phyloP scores from a whole-genome alignment of 2,329 filamentous ascomycete genomes.

The Epichloe uncinata region DNA sequence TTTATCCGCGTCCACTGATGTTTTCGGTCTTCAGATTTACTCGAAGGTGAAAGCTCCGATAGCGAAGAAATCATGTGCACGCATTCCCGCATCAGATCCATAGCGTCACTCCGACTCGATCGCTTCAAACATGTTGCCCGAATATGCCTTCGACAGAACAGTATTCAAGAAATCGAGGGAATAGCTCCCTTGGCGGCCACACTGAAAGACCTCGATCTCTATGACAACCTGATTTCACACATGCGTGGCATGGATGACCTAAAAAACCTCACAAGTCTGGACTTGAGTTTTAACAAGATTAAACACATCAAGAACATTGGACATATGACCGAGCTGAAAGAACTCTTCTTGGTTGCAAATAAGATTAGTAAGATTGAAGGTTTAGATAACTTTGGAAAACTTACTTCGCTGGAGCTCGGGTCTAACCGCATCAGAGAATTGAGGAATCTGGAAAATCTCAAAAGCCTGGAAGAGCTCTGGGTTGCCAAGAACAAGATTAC shows the following conservation, averaged over 20 bases:
- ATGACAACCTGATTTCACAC: constrained; percentile 89
- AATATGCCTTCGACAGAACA: constrained; percentile 86
- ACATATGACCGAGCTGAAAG: constrained; percentile 63
- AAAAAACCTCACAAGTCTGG: constrained; percentile 63
- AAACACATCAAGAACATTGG: constrained; percentile 89
- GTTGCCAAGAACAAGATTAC: constrained; percentile 95
- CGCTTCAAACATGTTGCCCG: constrained; percentile 65
- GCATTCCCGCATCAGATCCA: constrained; percentile 72
- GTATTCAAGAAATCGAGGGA: constrained; percentile 67
- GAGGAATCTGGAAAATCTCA: constrained; percentile 65
- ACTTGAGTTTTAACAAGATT: constrained; percentile 98
- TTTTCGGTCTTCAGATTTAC: constrained; percentile 33
- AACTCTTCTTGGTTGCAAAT: constrained; percentile 90
- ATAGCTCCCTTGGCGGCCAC: constrained; percentile 51
- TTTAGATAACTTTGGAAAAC: constrained; percentile 56
- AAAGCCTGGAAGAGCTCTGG: constrained; percentile 79
- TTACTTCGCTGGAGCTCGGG: constrained; percentile 79
- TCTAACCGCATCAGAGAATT: constrained; percentile 88
- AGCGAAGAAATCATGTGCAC: constrained; percentile 75
- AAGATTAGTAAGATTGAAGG: constrained; percentile 83
- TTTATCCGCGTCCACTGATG: constrained; percentile 7
- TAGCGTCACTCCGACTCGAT: constrained; percentile 65
- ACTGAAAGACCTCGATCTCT: constrained; percentile 78
- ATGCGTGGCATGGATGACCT: constrained; percentile 73
- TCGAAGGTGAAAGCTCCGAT: constrained; percentile 46